Evolutionary conservation across 768 basidiomycete species (phyloP), one percentile per base, ranked within the genome.

Genomic region (Russula lepida): DNA sequence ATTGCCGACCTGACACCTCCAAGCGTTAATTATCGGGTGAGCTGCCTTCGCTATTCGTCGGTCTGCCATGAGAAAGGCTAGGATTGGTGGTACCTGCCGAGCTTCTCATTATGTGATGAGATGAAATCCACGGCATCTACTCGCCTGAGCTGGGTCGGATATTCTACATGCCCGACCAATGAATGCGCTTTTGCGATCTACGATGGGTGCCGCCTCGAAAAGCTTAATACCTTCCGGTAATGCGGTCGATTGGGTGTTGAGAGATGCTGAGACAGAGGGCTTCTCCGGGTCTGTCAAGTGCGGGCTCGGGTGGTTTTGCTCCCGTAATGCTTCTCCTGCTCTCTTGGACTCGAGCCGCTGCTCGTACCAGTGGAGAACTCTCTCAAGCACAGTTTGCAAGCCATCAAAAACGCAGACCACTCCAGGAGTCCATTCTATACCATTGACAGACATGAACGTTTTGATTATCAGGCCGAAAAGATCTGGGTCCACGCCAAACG

Each of bases 351-450:
- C 83, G 27, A 87, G 73, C 19, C 77, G 83, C n/a, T 84, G 82
- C 62, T 80, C 79, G 65, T 90, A 88, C 92, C 92, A 94, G 41
- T 69, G 67, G 25, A 78, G 74, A 63, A 85, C 86, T 17, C 76
- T 75, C 50, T 92, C 89, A 32, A 86, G 71, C 11, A 89, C 81
- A 67, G 77, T 83, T 71, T 92, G 89, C 28, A 94, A 72, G 12
- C 92, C 92, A 64, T 95, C 92, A 68, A 93, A 95, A 13, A 94
- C 87, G 64, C 89, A 92, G 19, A 93, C 85, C 1, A 76, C 78
- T 32, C 85, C 90, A 25, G 80, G 76, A 3, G 77, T 75, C 84
- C 88, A 95, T 64, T 91, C 87, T n/a, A 90, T 80, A 7, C 87
- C 89, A 56, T 78, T 81, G 23, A 78, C 69, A 4, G 92, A 92